Percentiles rank a stretch among this genome's conserved stretches.
Conservation (phyloP, 2,329 filamentous ascomycete species). For the Fusarium oligoseptatum region DNA sequence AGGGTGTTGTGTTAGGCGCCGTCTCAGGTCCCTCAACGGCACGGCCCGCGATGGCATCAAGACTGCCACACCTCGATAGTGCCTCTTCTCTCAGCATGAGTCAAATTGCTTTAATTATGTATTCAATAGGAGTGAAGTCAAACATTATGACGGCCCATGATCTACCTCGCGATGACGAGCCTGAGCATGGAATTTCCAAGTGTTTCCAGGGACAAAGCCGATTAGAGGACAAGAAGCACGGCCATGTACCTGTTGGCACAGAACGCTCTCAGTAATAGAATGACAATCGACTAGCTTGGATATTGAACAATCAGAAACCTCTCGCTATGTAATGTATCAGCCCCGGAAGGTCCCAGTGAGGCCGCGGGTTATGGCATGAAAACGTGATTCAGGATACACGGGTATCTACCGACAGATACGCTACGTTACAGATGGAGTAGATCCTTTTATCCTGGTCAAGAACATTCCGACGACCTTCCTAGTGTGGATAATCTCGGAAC, state of each 20-base stretch:
- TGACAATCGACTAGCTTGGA: too few relatives aligned
- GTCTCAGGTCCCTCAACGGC: neutral
- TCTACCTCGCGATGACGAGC: neutral
- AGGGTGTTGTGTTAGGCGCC: neutral
- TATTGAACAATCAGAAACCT: neutral
- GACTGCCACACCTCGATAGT: neutral
- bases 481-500: neutral
- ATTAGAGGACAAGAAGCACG: too few relatives aligned
- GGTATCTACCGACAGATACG: neutral
- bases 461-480: neutral
- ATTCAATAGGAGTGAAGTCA: rapidly evolving
- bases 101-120: neutral
- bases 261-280: neutral
- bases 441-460: neutral
- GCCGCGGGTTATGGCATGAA: neutral
- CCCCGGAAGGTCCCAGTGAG: neutral
- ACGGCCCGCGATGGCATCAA: neutral
- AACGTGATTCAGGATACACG: neutral
- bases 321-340: neutral
- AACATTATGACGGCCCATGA: neutral
- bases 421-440: neutral
- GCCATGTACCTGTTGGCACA: neutral
- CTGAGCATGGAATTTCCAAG: neutral
- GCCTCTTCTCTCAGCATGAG: neutral
- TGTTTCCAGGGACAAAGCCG: too few relatives aligned